Base-by-base conservation (phyloP, 2,329 filamentous ascomycete genomes). In the Hymenoscyphus repandus region DNA sequence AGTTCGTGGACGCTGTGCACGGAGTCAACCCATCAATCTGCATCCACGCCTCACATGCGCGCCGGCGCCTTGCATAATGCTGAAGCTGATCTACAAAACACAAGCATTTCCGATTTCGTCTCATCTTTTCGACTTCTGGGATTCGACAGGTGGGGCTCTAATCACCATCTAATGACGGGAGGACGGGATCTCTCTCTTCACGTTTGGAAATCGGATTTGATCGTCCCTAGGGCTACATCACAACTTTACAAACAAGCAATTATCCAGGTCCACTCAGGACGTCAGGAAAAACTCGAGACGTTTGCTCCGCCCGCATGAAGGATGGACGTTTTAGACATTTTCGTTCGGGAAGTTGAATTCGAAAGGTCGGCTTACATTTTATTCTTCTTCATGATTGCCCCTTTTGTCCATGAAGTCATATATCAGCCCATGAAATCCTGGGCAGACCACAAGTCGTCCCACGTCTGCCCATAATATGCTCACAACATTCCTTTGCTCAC, bases 401-500 rank as follows among this genome's bases (percentile, higher is more conserved):
- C 51, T 55, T 52, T 40, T 52, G 53, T 53, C 17, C 36, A 30
- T 39, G 27, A 32, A 39, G 33, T 45, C 52, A 59, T 48, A 54
- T 47, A 47, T 58, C 52, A 49, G 54, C 44, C 42, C 32, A 56
- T 41, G 15, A 45, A 22, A 20, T 39, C 17, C 13, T 27, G 12
- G 17, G 20, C 22, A 46, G 36, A 12, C 50, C 50, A 52, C 36
- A 40, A 41, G 44, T 58, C 47, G 49, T 54, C 46, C 48, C 49
- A 61, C 58, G 37, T 27, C 22, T 27, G 22, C 22, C 22, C 22
- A 27, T 27, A 30, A 58, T 60, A 58, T 52, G 44, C 58, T 82
- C 70, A 96, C 61, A 93, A 73, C 89, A 99, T 97, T 2, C 93
- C 93, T 72, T 89, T 91, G 59, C 79, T 77, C 38, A 91, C 83